Base-by-base conservation (phyloP, 495 filamentous ascomycete genomes). In the Tuber magnatum region DNA sequence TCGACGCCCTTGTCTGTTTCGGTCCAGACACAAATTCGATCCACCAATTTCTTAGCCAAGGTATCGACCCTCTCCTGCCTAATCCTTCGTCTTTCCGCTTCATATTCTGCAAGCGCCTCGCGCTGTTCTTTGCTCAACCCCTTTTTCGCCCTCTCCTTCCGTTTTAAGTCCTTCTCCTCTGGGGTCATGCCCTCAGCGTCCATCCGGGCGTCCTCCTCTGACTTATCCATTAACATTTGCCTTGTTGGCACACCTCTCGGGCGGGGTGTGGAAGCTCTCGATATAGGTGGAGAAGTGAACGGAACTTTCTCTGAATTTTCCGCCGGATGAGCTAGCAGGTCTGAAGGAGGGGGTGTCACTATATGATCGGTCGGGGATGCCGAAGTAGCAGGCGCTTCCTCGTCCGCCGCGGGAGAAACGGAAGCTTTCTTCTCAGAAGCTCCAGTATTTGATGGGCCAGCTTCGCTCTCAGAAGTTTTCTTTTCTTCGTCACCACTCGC, bases 11-110 rank as follows among this genome's bases (percentile, higher is more conserved):
- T 96, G 85, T 97, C 96, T 6, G 94, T 97, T 84, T 99, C 95
- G 18, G 95, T 97, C 94, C 94, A 97, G 14, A 98, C 90, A 77
- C 91, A 94, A 81, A 99, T 90, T 69, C 94, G 91, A 82, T 97
- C 92, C 43, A 97, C 84, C 10, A 99, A 87, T 83, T 97, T 97
- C 78, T 90, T 89, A 12, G 90, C 87, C 41, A 99, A 86, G 1
- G 90, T 94, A 69, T 92, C 89, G 51, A 98, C 92, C 46, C 95
- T 92, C 81, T 98, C 93, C 81, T 97, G 90, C n/a, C 95, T 91
- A 69, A 96, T 88, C 78, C 87, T 87, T 74, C 89, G 88, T 12
- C 96, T 91, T 85, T 99, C 95, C 73, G 88, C 87, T 84, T 99
- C 96, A 83, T 93, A 94, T 4, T 92, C 93, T 1, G 89, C 90